phyloP scores from a whole-genome alignment of 129 eudicot genomes.

The sunflower (Helianthus annuus) region DNA sequence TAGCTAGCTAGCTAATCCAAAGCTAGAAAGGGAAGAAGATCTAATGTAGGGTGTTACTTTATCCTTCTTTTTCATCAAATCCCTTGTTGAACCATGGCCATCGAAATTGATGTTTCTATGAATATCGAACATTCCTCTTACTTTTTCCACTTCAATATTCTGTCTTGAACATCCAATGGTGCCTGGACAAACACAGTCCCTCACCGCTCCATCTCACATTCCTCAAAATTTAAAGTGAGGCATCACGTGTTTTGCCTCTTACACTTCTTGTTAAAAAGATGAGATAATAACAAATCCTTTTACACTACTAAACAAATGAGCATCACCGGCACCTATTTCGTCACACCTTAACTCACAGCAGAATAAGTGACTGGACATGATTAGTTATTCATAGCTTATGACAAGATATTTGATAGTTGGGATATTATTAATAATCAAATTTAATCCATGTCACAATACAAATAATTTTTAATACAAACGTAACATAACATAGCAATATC shows the following conservation, averaged over 20 bases:
- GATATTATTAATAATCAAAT: too few relatives aligned
- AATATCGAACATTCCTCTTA: slow-evolving; percentile 15
- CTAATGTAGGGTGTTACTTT: slow-evolving; percentile 17
- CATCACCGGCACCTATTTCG: too few relatives aligned
- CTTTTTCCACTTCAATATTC: slow-evolving; percentile 29
- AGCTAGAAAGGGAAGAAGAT: slow-evolving; percentile 8
- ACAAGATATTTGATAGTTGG: too few relatives aligned
- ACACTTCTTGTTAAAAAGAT: not conserved
- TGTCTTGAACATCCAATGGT: slow-evolving; percentile 23
- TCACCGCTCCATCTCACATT: slow-evolving; percentile 4
- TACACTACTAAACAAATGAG: too few relatives aligned
- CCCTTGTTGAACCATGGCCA: slow-evolving; percentile 26
- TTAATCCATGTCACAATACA: too few relatives aligned
- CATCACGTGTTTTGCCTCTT: not conserved
- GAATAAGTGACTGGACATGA: too few relatives aligned
- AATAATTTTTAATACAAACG: too few relatives aligned
- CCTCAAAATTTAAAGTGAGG: slow-evolving; percentile 16
- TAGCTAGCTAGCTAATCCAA: not conserved
- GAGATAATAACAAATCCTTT: too few relatives aligned
- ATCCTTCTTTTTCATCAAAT: slow-evolving; percentile 18
- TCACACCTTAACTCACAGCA: too few relatives aligned
- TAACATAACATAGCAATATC: too few relatives aligned
- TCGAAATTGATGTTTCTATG: slow-evolving; percentile 16
- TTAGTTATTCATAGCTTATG: too few relatives aligned
- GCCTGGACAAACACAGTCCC: slow-evolving; percentile 24